phyloP scores from a whole-genome alignment of 139 green algal species.

The Microglena sp. region DNA sequence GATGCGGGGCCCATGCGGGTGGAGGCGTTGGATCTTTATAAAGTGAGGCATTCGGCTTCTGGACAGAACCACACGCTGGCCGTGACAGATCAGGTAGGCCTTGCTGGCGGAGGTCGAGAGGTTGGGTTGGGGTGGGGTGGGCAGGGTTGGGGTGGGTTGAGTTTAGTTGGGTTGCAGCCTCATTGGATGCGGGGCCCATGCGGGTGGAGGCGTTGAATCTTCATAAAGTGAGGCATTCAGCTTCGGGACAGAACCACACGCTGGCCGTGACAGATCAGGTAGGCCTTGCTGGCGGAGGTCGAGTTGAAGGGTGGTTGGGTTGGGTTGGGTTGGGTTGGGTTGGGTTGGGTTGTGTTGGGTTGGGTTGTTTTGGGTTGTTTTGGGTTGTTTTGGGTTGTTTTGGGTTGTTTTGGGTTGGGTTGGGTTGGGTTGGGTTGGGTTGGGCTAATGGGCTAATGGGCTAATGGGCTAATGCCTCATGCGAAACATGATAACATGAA shows the following conservation, averaged over 20 bases:
- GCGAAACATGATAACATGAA: too few species aligned
- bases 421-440: too few species aligned
- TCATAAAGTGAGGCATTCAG: constrained; percentile 2
- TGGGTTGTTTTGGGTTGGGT: too few species aligned
- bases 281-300: too few species aligned
- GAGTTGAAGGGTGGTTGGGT: too few species aligned
- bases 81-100: constrained; percentile 4
- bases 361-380: too few species aligned
- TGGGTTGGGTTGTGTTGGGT: neutral
- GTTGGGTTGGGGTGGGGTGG: too few species aligned
- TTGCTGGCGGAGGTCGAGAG: too few species aligned
- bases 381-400: too few species aligned
- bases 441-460: too few species aligned
- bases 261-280: constrained; percentile 4
- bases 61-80: constrained; percentile 4
- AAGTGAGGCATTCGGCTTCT: neutral
- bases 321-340: too few species aligned
- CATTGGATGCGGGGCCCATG: neutral
- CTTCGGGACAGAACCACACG: constrained; percentile 2
- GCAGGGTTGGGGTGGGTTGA: neutral
- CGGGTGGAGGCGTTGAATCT: neutral
- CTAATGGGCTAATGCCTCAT: too few species aligned
- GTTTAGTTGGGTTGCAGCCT: neutral
- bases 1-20: neutral
- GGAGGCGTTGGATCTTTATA: constrained; percentile 2